Base-by-base conservation (phyloP, 768 basidiomycete species). In the Panaeolus papilionaceus region DNA sequence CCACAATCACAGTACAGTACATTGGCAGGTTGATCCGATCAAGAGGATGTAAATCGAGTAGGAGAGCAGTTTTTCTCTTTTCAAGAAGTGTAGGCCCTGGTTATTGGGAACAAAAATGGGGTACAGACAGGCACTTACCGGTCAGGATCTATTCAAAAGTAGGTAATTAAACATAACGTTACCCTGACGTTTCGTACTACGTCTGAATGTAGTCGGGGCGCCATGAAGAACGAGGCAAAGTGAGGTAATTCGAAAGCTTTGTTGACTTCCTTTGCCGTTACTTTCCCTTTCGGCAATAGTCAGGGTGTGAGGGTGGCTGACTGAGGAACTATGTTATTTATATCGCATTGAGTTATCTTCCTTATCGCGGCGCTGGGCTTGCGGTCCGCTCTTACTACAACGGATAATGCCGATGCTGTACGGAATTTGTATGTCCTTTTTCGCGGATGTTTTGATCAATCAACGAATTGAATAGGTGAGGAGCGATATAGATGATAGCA, bases 21-120 rank as follows among this genome's bases (percentile, higher is more conserved):
- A 16, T 58, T 58, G 54, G 54, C 54, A 58, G 54, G 26, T 58
- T 51, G 54, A 58, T 58, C 54, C 54, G 54, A 58, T 58, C 54
- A 33, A 14, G 11, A 58, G 26, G 20, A 26, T 49, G 47, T 28
- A n/a, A 8, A 33, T 58, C 26, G 54, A 58, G 28, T 58, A 12
- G 26, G 8, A 58, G 26, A 58, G 28, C 26, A 33, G 54, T 18
- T 58, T 37, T 33, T 33, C 12, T 58, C 54, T 4, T 58, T 28
- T 58, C n/a, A n/a, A 58, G 54, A 26, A 58, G 54, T 58, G 28
- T 58, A 33, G 54, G 8, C 54, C 54, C 54, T 58, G 16, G 28
- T 9, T 28, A 58, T 37, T 58, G 54, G 49, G 54, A 58, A 33
- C 26, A 33, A 58, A 58, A 33, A 33, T 58, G 54, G 54, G 54